Base-by-base conservation (phyloP, 1,284 basidiomycete genomes). In the Pholiota adiposa region DNA sequence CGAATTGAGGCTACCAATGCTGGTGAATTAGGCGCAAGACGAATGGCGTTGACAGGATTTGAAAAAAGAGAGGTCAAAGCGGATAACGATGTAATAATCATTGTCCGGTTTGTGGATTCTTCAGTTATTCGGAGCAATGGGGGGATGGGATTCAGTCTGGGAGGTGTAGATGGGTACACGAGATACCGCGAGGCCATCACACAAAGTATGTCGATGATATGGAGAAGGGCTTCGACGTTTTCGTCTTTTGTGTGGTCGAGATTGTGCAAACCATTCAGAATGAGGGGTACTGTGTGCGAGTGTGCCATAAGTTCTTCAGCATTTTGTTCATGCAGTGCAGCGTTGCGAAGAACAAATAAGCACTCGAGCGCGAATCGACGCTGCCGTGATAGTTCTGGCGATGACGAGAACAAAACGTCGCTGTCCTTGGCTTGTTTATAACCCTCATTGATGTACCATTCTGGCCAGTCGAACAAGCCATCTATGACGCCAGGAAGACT, bases 381-480 rank as follows among this genome's bases (percentile, higher is more conserved):
- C 65, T 83, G 85, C 27, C 78, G 74, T 41, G 82, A 79, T 51
- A 78, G 72, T n/a, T 81, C 78, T 7, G 78, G 77, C 0, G 83
- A 72, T 8, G 80, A 68, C 19, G 87, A 81, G 62, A 93, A 92
- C 38, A 92, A 71, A 14, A 74, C 60, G 19, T 78, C 63, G 14
- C 69, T 66, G 44, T 81, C 77, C 40, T 75, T 73, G 36, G 73
- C 71, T 33, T 75, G 71, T 61, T 79, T 77, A 67, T 81, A 75
- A 7, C 85, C 86, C 65, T 84, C 81, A 1, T 69, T 75, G 52
- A 81, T 79, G 67, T 87, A 92, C 89, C 89, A 92, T 65, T 89
- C 85, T 11, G 93, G 88, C 87, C 90, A 90, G 66, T 90, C 88
- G 66, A 93, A 88, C 18, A 96, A 79, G 5, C 86, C 88, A 66